Evolutionary conservation across 73 alveolate genomes (phyloP).

Genomic region (Blepharisma stoltei): DNA sequence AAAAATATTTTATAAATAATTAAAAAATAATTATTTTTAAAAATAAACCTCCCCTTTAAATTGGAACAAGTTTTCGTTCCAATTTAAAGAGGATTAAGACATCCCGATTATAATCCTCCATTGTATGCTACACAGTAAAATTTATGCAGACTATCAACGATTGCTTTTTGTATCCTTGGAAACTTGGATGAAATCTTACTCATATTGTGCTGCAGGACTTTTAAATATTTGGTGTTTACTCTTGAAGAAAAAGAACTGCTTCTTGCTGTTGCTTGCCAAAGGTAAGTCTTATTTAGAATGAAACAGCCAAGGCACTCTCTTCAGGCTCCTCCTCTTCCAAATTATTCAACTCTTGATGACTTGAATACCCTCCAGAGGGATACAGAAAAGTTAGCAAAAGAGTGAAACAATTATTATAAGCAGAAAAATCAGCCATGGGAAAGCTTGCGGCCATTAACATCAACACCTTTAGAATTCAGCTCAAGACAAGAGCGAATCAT

Average conservation of each 20-base stretch:
- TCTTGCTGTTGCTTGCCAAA: not conserved
- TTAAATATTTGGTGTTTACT: not conserved
- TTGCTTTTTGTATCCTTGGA: not conserved
- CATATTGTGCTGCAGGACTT: not conserved
- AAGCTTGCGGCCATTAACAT: not conserved
- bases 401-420: not conserved
- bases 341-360: not conserved
- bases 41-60: too few relatives aligned
- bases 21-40: too few relatives aligned
- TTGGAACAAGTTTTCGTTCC: too few relatives aligned
- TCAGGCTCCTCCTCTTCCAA: not conserved
- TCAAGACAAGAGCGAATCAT: not conserved
- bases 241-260: not conserved
- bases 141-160: not conserved
- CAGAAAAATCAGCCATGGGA: slow-evolving; percentile 22
- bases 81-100: too few relatives aligned
- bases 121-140: not conserved
- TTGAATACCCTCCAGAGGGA: not conserved
- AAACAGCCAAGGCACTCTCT: not conserved
- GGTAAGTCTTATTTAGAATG: not conserved
- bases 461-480: not conserved
- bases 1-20: too few relatives aligned
- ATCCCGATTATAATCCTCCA: slow-evolving; percentile 11
- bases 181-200: not conserved
- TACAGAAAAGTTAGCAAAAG: not conserved